Base-by-base conservation (phyloP, 495 filamentous ascomycete species). In the Evernia prunastri region DNA sequence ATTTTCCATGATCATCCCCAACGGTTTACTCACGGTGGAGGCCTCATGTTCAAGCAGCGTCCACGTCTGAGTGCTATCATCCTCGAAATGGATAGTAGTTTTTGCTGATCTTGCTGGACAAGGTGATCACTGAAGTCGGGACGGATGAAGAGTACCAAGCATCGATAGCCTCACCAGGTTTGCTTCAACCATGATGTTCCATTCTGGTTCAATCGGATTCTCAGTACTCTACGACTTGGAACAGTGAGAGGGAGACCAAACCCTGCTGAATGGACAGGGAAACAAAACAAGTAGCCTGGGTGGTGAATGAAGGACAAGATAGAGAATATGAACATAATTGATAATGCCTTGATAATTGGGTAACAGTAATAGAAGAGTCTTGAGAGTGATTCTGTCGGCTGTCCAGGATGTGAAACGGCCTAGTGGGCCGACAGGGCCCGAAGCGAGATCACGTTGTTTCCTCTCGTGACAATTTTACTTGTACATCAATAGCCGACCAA, bases 401-500 rank as follows among this genome's bases (percentile, higher is more conserved):
- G n/a, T n/a, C n/a, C 37, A 33, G 58, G 13, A 35, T 2, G 8
- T 33, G 58, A 60, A 35, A 60, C 43, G 6, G 33, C 33, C 33
- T 42, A 47, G 20, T 31, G 47, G 47, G 11, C 51, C 29, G 51
- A 54, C 27, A 13, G 49, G 49, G 23, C 37, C 31, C 37, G 36
- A 47, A 47, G 58, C 39, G 58, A 47, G 39, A 42, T 36, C 25
- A 29, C 57, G 23, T 29, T 59, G 25, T 49, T 35, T 60, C 27
- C 59, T 54, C 51, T 33, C 49, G 56, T 59, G 36, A 59, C 56
- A 59, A 39, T 39, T 42, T 59, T 12, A 59, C 25, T 39, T 42
- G 39, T 12, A 59, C 25, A 25, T 42, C 56, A 59, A 37, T 39
- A 59, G 39, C 56, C 56, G 36, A 37, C 56, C 36, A 59, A 59